Conservation (phyloP, 148 eudicot genomes). For the Bassia scoparia region DNA sequence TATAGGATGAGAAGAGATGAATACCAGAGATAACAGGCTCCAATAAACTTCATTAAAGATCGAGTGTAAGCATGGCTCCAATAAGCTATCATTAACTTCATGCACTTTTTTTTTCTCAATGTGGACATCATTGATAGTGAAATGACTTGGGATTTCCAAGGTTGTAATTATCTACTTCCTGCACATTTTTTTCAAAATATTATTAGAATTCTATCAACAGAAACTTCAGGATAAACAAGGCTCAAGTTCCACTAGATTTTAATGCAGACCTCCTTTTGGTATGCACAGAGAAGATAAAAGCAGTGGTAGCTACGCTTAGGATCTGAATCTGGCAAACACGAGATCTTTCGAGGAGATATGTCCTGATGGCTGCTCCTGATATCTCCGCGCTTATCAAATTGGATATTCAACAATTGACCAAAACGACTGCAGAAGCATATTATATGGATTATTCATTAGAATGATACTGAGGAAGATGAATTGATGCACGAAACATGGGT, state of each 20-base stretch:
- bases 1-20: no score
- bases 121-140: no score
- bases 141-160: conserved; percentile 69
- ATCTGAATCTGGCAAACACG: conserved; percentile 89
- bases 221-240: conserved; percentile 1
- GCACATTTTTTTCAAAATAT: conserved; percentile 24
- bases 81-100: no score
- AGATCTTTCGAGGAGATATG: conserved; percentile 93
- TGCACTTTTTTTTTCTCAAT: no score
- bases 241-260: conserved; percentile 13
- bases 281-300: conserved; percentile 87
- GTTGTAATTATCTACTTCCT: conserved; percentile 77
- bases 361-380: conserved; percentile 93
- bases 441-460: neutral
- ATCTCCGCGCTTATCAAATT: conserved; percentile 82
- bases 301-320: conserved; percentile 92
- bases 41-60: no score
- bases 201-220: conserved; percentile 17
- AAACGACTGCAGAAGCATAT: conserved; percentile 63
- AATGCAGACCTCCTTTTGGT: conserved; percentile 56
- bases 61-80: no score
- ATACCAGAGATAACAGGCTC: no score
- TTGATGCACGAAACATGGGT: conserved; percentile 3
- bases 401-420: conserved; percentile 87
- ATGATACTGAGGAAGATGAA: neutral